These are phyloP conservation scores for Quercus wislizeni DNA, from an alignment of 306 rosid genomes.

Conservation along the genomic window DNA sequence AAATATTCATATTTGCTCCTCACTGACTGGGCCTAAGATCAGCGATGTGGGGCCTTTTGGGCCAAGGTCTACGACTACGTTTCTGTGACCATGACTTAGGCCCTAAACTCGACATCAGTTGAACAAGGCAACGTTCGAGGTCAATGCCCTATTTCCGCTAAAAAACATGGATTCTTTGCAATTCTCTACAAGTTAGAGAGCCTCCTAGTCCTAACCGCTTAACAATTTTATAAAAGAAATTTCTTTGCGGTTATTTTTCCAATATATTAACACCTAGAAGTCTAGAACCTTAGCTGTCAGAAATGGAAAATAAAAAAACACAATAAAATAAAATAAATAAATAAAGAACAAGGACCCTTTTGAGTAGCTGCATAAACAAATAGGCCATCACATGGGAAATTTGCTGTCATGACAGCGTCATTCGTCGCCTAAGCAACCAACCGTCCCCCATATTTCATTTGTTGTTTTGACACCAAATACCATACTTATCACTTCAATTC, in stretches of 20 bases:
- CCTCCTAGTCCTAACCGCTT: background rate
- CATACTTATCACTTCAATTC: conserved; percentile 23
- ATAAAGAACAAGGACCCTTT: background rate
- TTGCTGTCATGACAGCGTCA: conserved; percentile 53
- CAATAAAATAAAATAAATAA: background rate
- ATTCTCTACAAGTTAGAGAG: background rate
- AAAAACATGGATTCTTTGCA: background rate
- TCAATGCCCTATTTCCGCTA: too few species aligned
- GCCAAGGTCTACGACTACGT: too few species aligned
- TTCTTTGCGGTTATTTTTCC: background rate
- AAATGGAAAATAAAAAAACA: background rate
- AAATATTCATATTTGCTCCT: too few species aligned
- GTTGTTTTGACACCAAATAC: conserved; percentile 24
- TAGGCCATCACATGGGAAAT: conserved; percentile 54
- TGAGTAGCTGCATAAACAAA: conserved; percentile 26
- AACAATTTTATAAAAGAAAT: background rate
- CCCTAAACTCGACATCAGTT: too few species aligned
- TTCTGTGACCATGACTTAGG: too few species aligned
- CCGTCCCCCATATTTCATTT: conserved; percentile 16
- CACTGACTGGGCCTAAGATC: too few species aligned
- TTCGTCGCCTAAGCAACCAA: conserved; percentile 17
- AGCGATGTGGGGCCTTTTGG: too few species aligned
- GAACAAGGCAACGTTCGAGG: too few species aligned
- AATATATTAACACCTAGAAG: background rate
- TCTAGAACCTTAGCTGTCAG: conserved; percentile 26